Conservation (phyloP, 2,329 filamentous ascomycete species). For the Lasiodiplodia sp. region DNA sequence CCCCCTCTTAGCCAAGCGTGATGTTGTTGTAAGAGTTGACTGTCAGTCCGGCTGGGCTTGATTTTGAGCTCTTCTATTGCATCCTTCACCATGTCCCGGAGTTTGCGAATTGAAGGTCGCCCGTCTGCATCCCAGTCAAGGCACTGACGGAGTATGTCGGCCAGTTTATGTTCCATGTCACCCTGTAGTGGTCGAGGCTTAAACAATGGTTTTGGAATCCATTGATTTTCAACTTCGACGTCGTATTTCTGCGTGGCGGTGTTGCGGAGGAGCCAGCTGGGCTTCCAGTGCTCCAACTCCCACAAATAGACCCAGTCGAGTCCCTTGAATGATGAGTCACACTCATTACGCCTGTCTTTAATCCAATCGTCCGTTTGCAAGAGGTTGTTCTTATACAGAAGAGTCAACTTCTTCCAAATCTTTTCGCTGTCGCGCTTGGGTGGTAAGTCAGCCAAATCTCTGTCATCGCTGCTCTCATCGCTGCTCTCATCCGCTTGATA, state of each 20-base stretch:
- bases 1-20: background rate
- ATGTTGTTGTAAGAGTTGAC: no score
- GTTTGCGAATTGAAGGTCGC: slow-evolving; percentile 6
- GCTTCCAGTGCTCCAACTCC: slow-evolving; percentile 3
- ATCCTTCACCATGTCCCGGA: background rate
- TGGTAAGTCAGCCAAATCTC: no score
- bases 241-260: no score
- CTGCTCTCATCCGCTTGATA: no score
- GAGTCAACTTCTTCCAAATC: no score
- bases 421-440: no score
- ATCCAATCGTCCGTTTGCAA: no score
- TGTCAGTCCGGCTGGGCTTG: background rate
- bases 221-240: no score
- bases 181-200: background rate
- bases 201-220: background rate
- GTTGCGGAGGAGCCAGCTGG: slow-evolving; percentile 6
- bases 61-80: background rate
- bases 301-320: background rate
- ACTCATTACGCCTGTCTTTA: no score
- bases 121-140: background rate
- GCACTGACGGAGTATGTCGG: slow-evolving; percentile 6
- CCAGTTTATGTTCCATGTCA: background rate
- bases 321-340: background rate
- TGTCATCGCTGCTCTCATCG: no score
- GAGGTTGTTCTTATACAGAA: no score